Percentiles rank a stretch among this genome's conserved stretches.
phyloP scores from a whole-genome alignment of 192 early-diverging fungal genomes.

The Linnemannia zychae region DNA sequence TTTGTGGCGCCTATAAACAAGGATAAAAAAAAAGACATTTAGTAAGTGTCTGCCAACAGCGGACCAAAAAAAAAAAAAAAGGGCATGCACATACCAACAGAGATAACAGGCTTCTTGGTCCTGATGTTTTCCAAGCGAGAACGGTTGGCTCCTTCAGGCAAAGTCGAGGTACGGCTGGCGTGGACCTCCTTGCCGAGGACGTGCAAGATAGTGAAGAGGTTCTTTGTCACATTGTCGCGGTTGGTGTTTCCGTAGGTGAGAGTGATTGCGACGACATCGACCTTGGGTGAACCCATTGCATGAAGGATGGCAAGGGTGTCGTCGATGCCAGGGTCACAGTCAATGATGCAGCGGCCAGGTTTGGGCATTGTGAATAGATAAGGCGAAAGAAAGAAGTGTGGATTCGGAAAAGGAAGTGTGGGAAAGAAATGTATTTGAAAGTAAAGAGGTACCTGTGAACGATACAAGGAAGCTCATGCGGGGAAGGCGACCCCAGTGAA shows the following conservation, averaged over 20 bases:
- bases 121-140: slow-evolving; percentile 32
- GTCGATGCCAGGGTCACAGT: slow-evolving; percentile 61
- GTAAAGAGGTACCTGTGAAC: neutral
- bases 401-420: neutral
- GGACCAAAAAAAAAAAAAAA: neutral
- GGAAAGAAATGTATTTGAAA: neutral
- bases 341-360: slow-evolving; percentile 45
- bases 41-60: neutral
- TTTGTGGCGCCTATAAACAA: slow-evolving; percentile 35
- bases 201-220: slow-evolving; percentile 60
- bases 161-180: slow-evolving; percentile 13
- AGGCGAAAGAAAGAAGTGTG: too few relatives aligned
- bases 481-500: neutral
- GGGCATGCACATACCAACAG: slow-evolving; percentile 53
- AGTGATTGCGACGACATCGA: slow-evolving; percentile 63
- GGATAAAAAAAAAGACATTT: neutral
- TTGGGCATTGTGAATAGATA: too few relatives aligned
- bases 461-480: neutral
- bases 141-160: slow-evolving; percentile 21
- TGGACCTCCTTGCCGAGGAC: slow-evolving; percentile 55
- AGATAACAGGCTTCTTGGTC: slow-evolving; percentile 45
- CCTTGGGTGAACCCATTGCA: slow-evolving; percentile 59
- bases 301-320: slow-evolving; percentile 64
- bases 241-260: slow-evolving; percentile 62
- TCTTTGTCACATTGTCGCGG: slow-evolving; percentile 49